A percentile compares a stretch with the other conserved stretches of the same genome.
Evolutionary conservation across 257 asterid species (phyloP).

Genomic region (Voacanga thouarsii): DNA sequence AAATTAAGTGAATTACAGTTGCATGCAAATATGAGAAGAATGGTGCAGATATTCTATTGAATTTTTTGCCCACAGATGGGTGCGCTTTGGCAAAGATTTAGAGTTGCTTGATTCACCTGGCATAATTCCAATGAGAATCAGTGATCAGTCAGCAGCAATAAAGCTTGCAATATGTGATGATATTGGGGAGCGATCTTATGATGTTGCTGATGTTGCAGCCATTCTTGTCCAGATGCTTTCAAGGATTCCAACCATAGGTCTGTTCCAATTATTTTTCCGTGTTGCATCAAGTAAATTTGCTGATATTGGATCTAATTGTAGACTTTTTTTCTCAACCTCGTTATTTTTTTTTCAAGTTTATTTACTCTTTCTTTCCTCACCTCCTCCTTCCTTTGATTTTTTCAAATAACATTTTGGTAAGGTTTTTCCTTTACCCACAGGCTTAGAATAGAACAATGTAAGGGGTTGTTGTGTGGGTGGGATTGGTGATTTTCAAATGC

Average conservation of each 20-base stretch:
- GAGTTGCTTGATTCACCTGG: conserved; percentile 97
- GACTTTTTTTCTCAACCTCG: no score
- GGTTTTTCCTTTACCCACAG: not conserved
- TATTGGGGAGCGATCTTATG: conserved; percentile 92
- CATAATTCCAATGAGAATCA: conserved; percentile 88
- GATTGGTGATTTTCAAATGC: not conserved
- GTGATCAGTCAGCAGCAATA: conserved; percentile 84
- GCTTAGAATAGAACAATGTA: not conserved
- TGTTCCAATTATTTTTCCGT: conserved; percentile 13
- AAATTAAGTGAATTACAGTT: not conserved
- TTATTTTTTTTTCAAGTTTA: no score
- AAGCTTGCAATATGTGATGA: conserved; percentile 96
- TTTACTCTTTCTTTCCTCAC: not conserved
- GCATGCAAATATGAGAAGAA: not conserved
- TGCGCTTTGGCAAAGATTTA: conserved; percentile 77
- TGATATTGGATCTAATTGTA: not conserved
- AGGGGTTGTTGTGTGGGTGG: not conserved
- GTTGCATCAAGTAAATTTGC: not conserved
- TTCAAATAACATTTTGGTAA: not conserved
- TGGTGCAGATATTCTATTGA: not conserved
- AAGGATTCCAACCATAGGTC: conserved; percentile 74
- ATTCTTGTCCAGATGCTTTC: conserved; percentile 85
- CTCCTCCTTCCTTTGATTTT: not conserved
- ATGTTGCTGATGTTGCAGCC: conserved; percentile 75
- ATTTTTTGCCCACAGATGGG: conserved; percentile 59